Conservation (phyloP, 225 moss, liverwort and hornwort species). For the Marchantia paleacea region DNA sequence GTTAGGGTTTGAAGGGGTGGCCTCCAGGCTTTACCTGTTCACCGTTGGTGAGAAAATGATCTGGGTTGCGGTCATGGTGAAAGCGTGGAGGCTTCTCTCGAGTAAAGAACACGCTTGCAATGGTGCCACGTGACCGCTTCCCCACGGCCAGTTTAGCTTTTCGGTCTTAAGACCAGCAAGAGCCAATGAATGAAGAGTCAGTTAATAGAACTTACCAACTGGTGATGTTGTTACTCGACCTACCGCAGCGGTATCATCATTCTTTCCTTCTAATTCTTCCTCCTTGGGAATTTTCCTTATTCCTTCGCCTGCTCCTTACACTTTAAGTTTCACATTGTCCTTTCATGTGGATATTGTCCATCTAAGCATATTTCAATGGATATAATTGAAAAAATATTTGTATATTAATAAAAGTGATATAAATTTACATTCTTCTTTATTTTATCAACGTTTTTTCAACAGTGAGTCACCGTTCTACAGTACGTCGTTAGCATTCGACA, state of each 20-base stretch:
- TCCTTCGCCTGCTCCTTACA: background rate
- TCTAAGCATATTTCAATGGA: no score
- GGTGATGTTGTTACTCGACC: slow-evolving; percentile 3
- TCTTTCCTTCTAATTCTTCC: background rate
- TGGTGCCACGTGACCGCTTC: slow-evolving; percentile 2
- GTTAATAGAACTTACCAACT: background rate
- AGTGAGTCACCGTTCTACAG: no score
- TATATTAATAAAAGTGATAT: no score
- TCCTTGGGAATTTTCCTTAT: background rate
- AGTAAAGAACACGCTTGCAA: background rate
- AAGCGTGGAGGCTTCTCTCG: slow-evolving; percentile 1
- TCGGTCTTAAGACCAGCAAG: background rate
- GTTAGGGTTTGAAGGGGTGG: background rate
- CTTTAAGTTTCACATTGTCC: background rate
- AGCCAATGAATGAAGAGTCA: background rate
- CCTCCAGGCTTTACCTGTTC: background rate
- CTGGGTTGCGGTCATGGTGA: background rate
- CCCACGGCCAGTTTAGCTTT: slow-evolving; percentile 2
- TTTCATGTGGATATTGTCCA: background rate
- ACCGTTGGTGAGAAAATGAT: background rate
- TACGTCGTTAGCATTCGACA: no score
- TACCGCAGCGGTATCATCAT: background rate
- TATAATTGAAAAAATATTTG: no score
- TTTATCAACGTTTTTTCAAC: no score
- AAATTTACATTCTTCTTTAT: no score